Conservation (phyloP, 2,329 filamentous ascomycete species). For the Ceratocystis papillata region DNA sequence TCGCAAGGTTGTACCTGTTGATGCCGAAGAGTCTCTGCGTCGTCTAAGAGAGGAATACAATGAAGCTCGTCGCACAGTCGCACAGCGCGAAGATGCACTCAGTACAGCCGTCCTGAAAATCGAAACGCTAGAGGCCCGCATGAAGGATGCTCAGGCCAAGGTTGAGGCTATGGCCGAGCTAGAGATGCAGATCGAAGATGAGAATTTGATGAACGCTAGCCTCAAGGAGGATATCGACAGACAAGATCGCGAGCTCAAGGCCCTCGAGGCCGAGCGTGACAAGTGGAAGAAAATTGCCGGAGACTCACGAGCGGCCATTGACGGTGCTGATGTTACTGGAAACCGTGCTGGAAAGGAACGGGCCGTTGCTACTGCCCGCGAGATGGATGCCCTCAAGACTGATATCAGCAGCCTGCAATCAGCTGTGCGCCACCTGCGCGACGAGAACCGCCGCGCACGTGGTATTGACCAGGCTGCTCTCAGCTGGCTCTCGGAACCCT, state of each 20-base stretch:
- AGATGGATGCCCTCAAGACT: conserved; percentile 60
- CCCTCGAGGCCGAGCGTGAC: conserved; percentile 54
- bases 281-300: conserved; percentile 62
- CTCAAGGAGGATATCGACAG: conserved; percentile 55
- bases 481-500: conserved; percentile 55
- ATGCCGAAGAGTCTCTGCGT: conserved; percentile 75
- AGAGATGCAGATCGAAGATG: conserved; percentile 47
- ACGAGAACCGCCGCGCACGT: conserved; percentile 54
- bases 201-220: conserved; percentile 40
- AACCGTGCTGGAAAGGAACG: conserved; percentile 52
- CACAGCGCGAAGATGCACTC: conserved; percentile 66
- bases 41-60: conserved; percentile 69
- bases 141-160: conserved; percentile 73
- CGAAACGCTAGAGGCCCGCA: conserved; percentile 78
- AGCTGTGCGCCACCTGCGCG: conserved; percentile 55
- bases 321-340: conserved; percentile 35
- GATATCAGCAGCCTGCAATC: conserved; percentile 56
- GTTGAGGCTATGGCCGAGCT: conserved; percentile 57
- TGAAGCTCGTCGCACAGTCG: conserved; percentile 61
- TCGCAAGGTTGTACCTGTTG: conserved; percentile 68
- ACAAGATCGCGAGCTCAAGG: conserved; percentile 55
- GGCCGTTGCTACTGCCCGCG: conserved; percentile 57
- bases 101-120: conserved; percentile 87
- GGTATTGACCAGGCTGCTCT: conserved; percentile 44
- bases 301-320: conserved; percentile 47